Evolutionary conservation across 768 basidiomycete species (phyloP).

Genomic region (Dentipellis sp.): DNA sequence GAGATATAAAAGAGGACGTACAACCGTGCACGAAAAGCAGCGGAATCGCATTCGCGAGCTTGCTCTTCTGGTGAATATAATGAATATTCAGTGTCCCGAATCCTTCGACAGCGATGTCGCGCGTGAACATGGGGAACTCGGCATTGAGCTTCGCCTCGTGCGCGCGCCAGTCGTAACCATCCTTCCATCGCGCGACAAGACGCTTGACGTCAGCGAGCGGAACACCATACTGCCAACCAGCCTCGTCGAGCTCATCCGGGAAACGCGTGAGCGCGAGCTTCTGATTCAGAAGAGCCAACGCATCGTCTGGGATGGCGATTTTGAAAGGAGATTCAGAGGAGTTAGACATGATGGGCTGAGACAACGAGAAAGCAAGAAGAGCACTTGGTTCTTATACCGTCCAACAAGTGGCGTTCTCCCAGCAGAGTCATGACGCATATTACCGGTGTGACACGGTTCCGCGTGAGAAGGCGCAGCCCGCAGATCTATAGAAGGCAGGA

Average conservation of each 20-base stretch:
- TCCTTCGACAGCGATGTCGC: constrained; percentile 22
- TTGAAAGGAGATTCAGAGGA: neutral
- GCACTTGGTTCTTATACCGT: too few relatives aligned
- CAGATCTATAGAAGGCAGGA: too few relatives aligned
- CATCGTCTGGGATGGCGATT: constrained; percentile 28
- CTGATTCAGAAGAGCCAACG: constrained; percentile 28
- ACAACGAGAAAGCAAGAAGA: too few relatives aligned
- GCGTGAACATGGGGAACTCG: constrained; percentile 24
- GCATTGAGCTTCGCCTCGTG: constrained; percentile 21
- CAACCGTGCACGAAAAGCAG: constrained; percentile 14
- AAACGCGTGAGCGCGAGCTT: constrained; percentile 40
- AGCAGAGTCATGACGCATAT: too few relatives aligned
- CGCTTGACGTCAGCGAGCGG: constrained; percentile 18
- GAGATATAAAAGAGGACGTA: constrained; percentile 21
- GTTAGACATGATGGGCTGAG: too few relatives aligned
- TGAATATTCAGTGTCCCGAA: constrained; percentile 24
- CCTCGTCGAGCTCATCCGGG: constrained; percentile 48
- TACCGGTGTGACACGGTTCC: too few relatives aligned
- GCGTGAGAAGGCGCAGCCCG: too few relatives aligned
- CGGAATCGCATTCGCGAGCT: constrained; percentile 7
- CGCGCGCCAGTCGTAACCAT: constrained; percentile 20
- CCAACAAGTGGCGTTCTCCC: too few relatives aligned
- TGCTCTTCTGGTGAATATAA: constrained; percentile 21
- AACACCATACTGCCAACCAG: constrained; percentile 40
- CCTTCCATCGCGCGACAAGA: constrained; percentile 19